Evolutionary conservation across 495 filamentous ascomycete species (phyloP).

Genomic region (Hyaloscypha finlandica): DNA sequence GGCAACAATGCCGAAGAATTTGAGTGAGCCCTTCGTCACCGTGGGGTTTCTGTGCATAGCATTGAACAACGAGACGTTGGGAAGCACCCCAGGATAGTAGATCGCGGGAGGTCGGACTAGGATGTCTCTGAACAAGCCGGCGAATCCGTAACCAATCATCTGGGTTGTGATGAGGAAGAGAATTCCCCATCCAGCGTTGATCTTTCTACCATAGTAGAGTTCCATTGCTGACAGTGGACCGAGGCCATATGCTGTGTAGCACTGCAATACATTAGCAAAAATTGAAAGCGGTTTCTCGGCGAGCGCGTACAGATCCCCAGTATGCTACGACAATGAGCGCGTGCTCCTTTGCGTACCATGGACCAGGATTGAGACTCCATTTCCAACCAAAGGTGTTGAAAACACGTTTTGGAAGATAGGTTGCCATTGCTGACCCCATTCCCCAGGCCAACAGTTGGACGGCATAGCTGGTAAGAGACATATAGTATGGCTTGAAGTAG

Average conservation of each 20-base stretch:
- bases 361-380: background rate
- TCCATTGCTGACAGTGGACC: slow-evolving; percentile 30
- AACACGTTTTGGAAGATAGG: slow-evolving; percentile 15
- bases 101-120: slow-evolving; percentile 65
- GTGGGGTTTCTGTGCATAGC: slow-evolving; percentile 37
- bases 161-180: slow-evolving; percentile 69
- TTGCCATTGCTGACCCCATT: slow-evolving; percentile 26
- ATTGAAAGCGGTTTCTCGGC: too few species aligned
- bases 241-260: slow-evolving; percentile 27
- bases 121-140: slow-evolving; percentile 66
- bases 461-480: slow-evolving; percentile 17
- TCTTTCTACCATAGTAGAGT: slow-evolving; percentile 27
- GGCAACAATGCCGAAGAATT: slow-evolving; percentile 28
- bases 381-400: slow-evolving; percentile 23
- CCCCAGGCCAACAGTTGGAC: slow-evolving; percentile 29
- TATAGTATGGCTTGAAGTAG: too few species aligned
- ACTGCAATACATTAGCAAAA: too few species aligned
- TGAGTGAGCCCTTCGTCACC: slow-evolving; percentile 26
- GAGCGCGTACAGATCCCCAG: too few species aligned
- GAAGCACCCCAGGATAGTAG: slow-evolving; percentile 71
- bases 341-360: too few species aligned
- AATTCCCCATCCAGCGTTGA: slow-evolving; percentile 53
- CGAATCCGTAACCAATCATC: slow-evolving; percentile 71
- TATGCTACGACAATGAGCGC: too few species aligned
- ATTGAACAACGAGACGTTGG: slow-evolving; percentile 64